Base-by-base conservation (phyloP, 2,329 filamentous ascomycete species). In the Neoascochyta sp. region DNA sequence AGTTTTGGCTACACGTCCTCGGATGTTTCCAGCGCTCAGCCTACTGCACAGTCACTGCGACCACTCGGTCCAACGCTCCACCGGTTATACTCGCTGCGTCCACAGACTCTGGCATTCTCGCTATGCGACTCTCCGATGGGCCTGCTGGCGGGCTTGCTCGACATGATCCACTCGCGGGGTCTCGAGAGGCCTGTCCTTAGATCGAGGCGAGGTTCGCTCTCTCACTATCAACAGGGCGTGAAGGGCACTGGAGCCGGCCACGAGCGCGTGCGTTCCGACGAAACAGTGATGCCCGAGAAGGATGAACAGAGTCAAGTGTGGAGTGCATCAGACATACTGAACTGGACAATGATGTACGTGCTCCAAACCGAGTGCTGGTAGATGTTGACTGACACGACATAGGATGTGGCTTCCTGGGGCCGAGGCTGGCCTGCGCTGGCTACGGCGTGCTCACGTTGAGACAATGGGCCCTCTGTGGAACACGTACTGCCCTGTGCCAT, bases 1-100 rank as follows among this genome's bases (percentile, higher is more conserved):
- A 66, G 74, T n/a, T 66, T 78, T 16, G 78, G 77, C 1, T 82
- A 82, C 41, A 60, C 64, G 9, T 63, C 63, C 11, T 65, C 70
- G 7, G 77, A 81, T 6, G 2, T 7, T 4, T 12, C 29, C 29
- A 12, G 12, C 12, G 7, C 22, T n/a, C 12, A n/a, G n/a, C n/a
- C 12, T 6, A n/a, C 32, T 5, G 11, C 22, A 8, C 20, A 35
- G 24, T 18, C 29, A 4, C 22, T 32, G 3, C 22, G 27, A 21
- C 35, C 37, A 5, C 14, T 43, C 8, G 47, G 45, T 8, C 32
- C 41, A 3, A 41, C 33, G 5, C 36, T 60, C 4, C 46, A 55
- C 19, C 48, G 37, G 9, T 35, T 59, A 2, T 58, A 53, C 32
- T 52, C 53, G 5, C 46, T 51, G 8, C 50, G 59, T 6, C 60